phyloP scores from a whole-genome alignment of 1,139 yeast species.

The Blastobotrys arbuscula region DNA sequence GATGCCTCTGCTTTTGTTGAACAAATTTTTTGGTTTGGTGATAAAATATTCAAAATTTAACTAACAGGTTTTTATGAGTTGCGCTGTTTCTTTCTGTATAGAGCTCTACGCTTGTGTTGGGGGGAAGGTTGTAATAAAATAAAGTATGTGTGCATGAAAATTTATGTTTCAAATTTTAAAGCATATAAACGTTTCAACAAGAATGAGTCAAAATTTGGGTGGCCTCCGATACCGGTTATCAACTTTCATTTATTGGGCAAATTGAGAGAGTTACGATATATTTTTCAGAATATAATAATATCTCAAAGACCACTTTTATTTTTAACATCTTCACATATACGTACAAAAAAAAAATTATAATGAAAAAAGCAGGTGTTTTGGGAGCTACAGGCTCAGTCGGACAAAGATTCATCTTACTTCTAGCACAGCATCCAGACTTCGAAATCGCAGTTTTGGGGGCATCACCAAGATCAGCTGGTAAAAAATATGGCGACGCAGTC shows the following conservation, averaged over 20 bases:
- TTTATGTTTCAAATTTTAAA: too few species aligned
- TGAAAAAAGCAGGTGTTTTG: slow-evolving; percentile 56
- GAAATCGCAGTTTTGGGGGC: slow-evolving; percentile 87
- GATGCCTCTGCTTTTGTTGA: not conserved
- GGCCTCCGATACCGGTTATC: not conserved
- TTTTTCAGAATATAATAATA: not conserved
- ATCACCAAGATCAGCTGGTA: slow-evolving; percentile 90
- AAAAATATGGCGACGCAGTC: slow-evolving; percentile 74
- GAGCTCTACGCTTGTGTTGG: too few species aligned
- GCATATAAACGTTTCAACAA: too few species aligned
- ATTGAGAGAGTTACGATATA: not conserved
- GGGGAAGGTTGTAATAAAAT: too few species aligned
- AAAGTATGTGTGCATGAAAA: too few species aligned
- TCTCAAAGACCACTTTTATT: not conserved
- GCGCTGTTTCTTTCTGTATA: too few species aligned
- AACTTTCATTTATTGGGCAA: too few species aligned
- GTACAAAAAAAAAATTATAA: not conserved
- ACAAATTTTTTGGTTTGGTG: not conserved
- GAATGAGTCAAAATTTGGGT: too few species aligned
- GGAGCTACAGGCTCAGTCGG: slow-evolving; percentile 99
- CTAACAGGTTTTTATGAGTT: too few species aligned
- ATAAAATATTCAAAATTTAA: too few species aligned
- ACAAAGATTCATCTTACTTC: slow-evolving; percentile 82
- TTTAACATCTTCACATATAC: not conserved
- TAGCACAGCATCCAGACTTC: slow-evolving; percentile 85